These are phyloP conservation scores for Diaporthe aspalathi DNA, from an alignment of 2,329 filamentous ascomycete species.

Conservation along the genomic window DNA sequence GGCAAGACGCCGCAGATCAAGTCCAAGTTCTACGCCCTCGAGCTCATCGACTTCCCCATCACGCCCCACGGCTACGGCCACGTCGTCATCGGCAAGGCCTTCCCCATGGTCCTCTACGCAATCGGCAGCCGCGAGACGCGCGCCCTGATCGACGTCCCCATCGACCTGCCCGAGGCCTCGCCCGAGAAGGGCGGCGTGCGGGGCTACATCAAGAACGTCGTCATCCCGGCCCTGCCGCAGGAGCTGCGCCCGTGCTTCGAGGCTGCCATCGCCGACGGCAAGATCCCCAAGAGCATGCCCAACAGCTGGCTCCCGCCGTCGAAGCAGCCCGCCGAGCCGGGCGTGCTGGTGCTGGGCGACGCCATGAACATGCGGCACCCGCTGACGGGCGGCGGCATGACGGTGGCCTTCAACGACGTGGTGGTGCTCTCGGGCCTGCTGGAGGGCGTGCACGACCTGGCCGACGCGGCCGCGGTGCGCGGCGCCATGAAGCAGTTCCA, in stretches of 20 bases:
- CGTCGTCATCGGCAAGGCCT: slow-evolving; percentile 82
- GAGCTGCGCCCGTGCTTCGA: slow-evolving; percentile 79
- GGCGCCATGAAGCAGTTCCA: slow-evolving; percentile 81
- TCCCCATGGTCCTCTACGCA: slow-evolving; percentile 91
- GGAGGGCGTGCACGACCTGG: slow-evolving; percentile 73
- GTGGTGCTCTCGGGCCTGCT: slow-evolving; percentile 81
- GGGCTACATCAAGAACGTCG: slow-evolving; percentile 79
- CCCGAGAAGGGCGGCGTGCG: slow-evolving; percentile 84
- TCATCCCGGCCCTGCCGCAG: slow-evolving; percentile 81
- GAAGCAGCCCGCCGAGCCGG: slow-evolving; percentile 68
- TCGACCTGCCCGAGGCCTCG: slow-evolving; percentile 78
- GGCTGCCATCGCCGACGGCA: slow-evolving; percentile 80
- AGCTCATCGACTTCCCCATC: slow-evolving; percentile 87
- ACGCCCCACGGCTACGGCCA: slow-evolving; percentile 83
- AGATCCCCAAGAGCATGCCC: slow-evolving; percentile 86
- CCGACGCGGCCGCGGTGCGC: slow-evolving; percentile 73
- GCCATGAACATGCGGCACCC: slow-evolving; percentile 99
- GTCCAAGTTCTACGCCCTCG: slow-evolving; percentile 93
- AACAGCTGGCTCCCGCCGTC: slow-evolving; percentile 92
- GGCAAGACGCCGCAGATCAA: slow-evolving; percentile 74
- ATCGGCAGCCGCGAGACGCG: slow-evolving; percentile 96
- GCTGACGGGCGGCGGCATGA: slow-evolving; percentile 97
- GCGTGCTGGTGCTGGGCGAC: slow-evolving; percentile 87
- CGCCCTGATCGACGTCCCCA: slow-evolving; percentile 87
- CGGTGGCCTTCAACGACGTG: slow-evolving; percentile 94